Percentiles rank a stretch among this genome's conserved stretches.
Evolutionary conservation across 495 filamentous ascomycete species (phyloP).

Genomic region (Penicillium tannophilum): DNA sequence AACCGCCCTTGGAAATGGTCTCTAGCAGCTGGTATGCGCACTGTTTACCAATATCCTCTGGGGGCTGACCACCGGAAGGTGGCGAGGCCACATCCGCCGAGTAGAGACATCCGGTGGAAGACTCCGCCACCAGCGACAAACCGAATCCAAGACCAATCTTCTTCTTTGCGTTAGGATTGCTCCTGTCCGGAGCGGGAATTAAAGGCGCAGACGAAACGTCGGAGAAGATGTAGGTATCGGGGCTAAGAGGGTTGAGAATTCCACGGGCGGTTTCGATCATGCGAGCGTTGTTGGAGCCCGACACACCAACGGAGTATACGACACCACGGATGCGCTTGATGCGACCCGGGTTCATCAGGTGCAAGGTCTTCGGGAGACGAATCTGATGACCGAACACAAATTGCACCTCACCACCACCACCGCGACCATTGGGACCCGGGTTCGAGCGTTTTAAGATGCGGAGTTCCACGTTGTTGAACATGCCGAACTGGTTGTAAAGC

Average conservation of each 20-base stretch:
- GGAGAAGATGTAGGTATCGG: slow-evolving; percentile 85
- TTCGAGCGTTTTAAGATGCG: slow-evolving; percentile 80
- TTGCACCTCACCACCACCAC: slow-evolving; percentile 90
- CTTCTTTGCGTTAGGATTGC: slow-evolving; percentile 61
- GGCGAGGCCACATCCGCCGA: slow-evolving; percentile 83
- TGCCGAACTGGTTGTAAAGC: slow-evolving; percentile 85
- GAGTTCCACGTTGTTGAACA: slow-evolving; percentile 83
- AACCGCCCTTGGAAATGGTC: slow-evolving; percentile 77
- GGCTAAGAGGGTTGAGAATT: slow-evolving; percentile 79
- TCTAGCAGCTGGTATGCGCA: slow-evolving; percentile 91
- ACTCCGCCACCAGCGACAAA: slow-evolving; percentile 86
- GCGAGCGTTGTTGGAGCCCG: slow-evolving; percentile 86
- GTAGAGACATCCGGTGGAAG: slow-evolving; percentile 79
- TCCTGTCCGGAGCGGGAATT: slow-evolving; percentile 62
- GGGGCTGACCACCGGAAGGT: slow-evolving; percentile 76
- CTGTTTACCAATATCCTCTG: slow-evolving; percentile 86
- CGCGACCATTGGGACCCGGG: slow-evolving; percentile 66
- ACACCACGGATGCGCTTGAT: slow-evolving; percentile 91
- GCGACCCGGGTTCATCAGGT: slow-evolving; percentile 79
- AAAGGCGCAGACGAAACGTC: slow-evolving; percentile 75
- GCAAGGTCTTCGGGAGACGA: slow-evolving; percentile 89
- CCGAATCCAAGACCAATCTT: slow-evolving; percentile 87
- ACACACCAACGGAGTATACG: slow-evolving; percentile 87
- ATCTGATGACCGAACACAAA: slow-evolving; percentile 90
- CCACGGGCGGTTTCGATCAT: slow-evolving; percentile 92